Conservation (phyloP, 768 basidiomycete species). For the Vishniacozyma victoriae region DNA sequence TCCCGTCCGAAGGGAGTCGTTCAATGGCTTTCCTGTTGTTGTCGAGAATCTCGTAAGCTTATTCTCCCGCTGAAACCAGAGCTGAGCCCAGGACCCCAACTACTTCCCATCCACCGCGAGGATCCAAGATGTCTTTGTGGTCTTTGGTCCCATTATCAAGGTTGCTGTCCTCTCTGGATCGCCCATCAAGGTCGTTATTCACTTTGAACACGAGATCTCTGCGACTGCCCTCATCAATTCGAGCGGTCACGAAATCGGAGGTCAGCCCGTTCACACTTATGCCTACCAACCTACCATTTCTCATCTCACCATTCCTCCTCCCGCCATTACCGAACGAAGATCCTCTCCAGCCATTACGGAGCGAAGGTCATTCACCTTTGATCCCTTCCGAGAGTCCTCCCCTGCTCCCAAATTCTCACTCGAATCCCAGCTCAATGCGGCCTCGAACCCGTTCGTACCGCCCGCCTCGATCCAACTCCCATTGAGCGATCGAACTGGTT, state of each 20-base stretch:
- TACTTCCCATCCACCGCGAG: constrained; percentile 16
- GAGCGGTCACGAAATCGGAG: constrained; percentile 21
- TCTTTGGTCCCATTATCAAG: constrained; percentile 23
- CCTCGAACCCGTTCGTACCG: constrained; percentile 15
- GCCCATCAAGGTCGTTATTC: constrained; percentile 18
- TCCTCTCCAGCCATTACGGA: no score
- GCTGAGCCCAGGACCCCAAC: constrained; percentile 22
- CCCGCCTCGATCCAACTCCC: neutral
- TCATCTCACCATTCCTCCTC: no score
- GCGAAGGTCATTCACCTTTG: no score
- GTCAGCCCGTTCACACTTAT: constrained; percentile 15
- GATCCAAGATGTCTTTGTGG: constrained; percentile 25
- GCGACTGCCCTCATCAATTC: constrained; percentile 22
- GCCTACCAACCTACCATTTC: constrained; percentile 4
- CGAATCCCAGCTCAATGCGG: constrained; percentile 12
- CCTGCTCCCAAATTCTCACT: no score
- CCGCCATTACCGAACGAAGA: no score
- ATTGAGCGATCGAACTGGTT: neutral
- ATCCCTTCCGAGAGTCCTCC: no score
- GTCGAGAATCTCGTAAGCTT: constrained; percentile 32
- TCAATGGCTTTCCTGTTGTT: constrained; percentile 18
- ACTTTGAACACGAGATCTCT: constrained; percentile 25
- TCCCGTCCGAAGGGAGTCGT: constrained; percentile 9
- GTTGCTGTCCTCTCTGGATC: constrained; percentile 16
- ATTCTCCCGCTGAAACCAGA: neutral